Conservation (phyloP, 768 basidiomycete species). For the Serendipita sp. region DNA sequence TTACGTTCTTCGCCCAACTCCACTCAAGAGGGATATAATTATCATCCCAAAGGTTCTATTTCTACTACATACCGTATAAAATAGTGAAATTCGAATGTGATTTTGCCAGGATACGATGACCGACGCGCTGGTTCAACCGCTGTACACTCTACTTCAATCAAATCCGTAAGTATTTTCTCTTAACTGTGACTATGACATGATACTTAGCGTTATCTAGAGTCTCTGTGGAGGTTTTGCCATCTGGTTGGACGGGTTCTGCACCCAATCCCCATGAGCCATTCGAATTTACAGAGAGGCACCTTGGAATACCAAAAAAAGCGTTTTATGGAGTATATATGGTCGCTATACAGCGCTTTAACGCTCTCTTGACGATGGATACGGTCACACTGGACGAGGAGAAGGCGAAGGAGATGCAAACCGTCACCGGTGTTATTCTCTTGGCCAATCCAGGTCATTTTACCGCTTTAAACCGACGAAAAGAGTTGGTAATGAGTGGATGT, state of each 20-base stretch:
- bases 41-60: no score
- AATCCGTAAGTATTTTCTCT: no score
- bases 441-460: conserved; percentile 56
- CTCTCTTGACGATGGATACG: background rate
- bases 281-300: conserved; percentile 37
- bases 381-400: background rate
- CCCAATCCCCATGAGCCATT: conserved; percentile 26
- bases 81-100: no score
- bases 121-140: no score
- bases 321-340: conserved; percentile 36
- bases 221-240: background rate
- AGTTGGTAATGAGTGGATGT: conserved; percentile 25
- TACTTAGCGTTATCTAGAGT: background rate
- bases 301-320: conserved; percentile 47
- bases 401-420: conserved; percentile 17
- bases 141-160: no score
- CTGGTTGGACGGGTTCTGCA: background rate
- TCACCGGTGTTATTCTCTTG: conserved; percentile 38
- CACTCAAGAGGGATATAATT: no score
- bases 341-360: conserved; percentile 23
- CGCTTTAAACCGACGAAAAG: conserved; percentile 45
- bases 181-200: no score
- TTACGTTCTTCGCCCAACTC: no score
- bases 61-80: no score
- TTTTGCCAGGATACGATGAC: no score